Conservation (phyloP, 2,329 filamentous ascomycete species). For the Fusarium fracticaudum region DNA sequence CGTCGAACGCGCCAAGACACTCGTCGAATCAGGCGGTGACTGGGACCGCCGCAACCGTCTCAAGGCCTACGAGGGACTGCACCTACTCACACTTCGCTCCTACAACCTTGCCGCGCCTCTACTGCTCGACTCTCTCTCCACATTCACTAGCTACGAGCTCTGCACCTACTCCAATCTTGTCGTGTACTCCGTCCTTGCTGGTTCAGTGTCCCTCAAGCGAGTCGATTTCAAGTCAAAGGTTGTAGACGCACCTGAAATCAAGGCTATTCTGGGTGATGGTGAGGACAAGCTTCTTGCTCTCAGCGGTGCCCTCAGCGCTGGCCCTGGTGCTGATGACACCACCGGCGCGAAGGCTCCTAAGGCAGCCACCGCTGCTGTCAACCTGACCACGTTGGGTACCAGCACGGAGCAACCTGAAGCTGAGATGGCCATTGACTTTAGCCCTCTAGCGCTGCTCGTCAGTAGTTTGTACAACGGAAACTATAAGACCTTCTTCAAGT, state of each 20-base stretch:
- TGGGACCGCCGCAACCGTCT: slow-evolving; percentile 98
- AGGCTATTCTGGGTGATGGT: slow-evolving; percentile 90
- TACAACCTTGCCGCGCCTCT: slow-evolving; percentile 90
- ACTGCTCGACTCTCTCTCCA: slow-evolving; percentile 95
- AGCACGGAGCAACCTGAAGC: slow-evolving; percentile 77
- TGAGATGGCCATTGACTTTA: slow-evolving; percentile 88
- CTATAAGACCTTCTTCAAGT: slow-evolving; percentile 93
- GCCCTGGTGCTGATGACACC: slow-evolving; percentile 82
- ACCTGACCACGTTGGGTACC: slow-evolving; percentile 84
- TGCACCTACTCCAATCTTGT: slow-evolving; percentile 97
- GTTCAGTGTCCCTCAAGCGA: slow-evolving; percentile 92
- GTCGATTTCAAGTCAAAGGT: slow-evolving; percentile 99
- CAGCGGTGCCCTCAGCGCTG: slow-evolving; percentile 81
- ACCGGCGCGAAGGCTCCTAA: slow-evolving; percentile 69
- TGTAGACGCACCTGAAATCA: slow-evolving; percentile 97
- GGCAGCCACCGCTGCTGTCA: slow-evolving; percentile 74
- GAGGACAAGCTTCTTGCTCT: slow-evolving; percentile 89
- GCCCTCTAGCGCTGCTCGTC: slow-evolving; percentile 85
- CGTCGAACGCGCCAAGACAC: slow-evolving; percentile 85
- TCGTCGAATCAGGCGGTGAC: slow-evolving; percentile 95
- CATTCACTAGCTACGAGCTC: slow-evolving; percentile 97
- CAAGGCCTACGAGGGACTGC: slow-evolving; percentile 97
- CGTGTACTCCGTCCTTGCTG: slow-evolving; percentile 93
- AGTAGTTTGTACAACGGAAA: slow-evolving; percentile 92
- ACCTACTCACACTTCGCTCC: slow-evolving; percentile 90